Evolutionary conservation across 2,329 filamentous ascomycete genomes (phyloP), one percentile per base, ranked within the genome.

Genomic region (Arthrobotrys sinensis): DNA sequence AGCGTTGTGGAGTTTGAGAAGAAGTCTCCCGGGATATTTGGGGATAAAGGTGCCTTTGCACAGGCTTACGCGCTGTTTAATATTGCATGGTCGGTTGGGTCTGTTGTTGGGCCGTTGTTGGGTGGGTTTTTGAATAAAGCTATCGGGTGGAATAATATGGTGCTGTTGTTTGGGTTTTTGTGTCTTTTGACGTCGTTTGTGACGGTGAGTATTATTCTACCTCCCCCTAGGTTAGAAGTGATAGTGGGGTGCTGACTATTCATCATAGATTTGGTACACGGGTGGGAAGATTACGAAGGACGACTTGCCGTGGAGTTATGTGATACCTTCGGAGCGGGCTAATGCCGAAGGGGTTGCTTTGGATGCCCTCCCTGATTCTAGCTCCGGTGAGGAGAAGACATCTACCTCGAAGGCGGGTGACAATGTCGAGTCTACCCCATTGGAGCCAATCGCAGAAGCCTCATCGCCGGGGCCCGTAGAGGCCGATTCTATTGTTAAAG

Each of bases 31-130:
- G 81, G 81, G 10, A 79, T 76, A 52, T 80, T 82, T 57, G 80
- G 81, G 2, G 75, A 66, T 4, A 78, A 80, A 14, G 80, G 80
- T 43, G 81, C 80, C 10, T 80, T 80, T 71, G 80, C 80, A 45
- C 81, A 82, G 34, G 81, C 76, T 69, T 82, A 81, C 36, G 80
- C 76, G 1, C 55, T 82, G 34, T 82, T 60, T 36, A 82, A 80
- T 43, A 76, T 82, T 55, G 81, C 81, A 21, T 80, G 66, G 71
- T 80, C 80, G 10, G 64, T 69, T 7, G 79, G 80, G 4, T 79
- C 80, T 5, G 67, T 82, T 12, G 64, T 81, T 19, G 81, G 81
- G 1, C 81, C 80, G 5, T 36, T 82, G 32, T 75, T 75, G 64
- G 80, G 80, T 40, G 80, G 80, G 36, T 81, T 82, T 40, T 46